A percentile compares a stretch with the other conserved stretches of the same genome.
Conservation (phyloP, 176 grass and related monocot species). For the Tuctoria greenei region DNA sequence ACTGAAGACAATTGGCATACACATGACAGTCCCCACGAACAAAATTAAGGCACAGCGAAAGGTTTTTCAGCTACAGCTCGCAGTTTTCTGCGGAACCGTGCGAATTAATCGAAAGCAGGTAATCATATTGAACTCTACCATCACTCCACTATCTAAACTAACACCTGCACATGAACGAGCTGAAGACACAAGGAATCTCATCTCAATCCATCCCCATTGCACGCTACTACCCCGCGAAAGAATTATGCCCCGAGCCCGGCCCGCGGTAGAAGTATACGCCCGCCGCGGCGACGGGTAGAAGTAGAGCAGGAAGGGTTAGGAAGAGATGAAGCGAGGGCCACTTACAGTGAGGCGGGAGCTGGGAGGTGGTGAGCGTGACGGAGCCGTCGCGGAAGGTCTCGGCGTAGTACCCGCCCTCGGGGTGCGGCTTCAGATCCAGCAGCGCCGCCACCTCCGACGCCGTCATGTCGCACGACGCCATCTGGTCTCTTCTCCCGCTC, state of each 20-base stretch:
- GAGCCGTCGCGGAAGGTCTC: constrained; percentile 92
- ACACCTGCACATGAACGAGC: neutral
- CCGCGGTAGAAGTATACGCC: neutral
- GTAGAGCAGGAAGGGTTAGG: neutral
- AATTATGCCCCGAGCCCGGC: neutral
- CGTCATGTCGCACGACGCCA: constrained; percentile 55
- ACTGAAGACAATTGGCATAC: too few relatives aligned
- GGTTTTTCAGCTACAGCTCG: too few relatives aligned
- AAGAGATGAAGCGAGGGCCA: neutral
- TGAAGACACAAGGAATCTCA: neutral
- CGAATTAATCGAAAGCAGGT: neutral
- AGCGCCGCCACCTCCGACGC: constrained; percentile 65
- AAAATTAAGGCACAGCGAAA: neutral
- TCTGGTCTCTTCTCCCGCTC: neutral
- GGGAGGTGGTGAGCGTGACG: constrained; percentile 71
- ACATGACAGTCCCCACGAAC: neutral
- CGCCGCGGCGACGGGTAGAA: neutral
- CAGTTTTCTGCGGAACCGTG: neutral
- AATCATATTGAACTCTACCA: neutral
- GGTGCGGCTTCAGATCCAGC: constrained; percentile 88
- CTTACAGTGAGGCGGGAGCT: constrained; percentile 85
- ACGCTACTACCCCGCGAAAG: neutral
- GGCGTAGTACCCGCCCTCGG: constrained; percentile 76
- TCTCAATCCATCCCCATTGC: neutral
- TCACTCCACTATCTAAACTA: neutral